These are phyloP conservation scores for Ophiocordyceps camponoti-leonardi DNA, from an alignment of 2,329 filamentous ascomycete species.

Conservation along the genomic window DNA sequence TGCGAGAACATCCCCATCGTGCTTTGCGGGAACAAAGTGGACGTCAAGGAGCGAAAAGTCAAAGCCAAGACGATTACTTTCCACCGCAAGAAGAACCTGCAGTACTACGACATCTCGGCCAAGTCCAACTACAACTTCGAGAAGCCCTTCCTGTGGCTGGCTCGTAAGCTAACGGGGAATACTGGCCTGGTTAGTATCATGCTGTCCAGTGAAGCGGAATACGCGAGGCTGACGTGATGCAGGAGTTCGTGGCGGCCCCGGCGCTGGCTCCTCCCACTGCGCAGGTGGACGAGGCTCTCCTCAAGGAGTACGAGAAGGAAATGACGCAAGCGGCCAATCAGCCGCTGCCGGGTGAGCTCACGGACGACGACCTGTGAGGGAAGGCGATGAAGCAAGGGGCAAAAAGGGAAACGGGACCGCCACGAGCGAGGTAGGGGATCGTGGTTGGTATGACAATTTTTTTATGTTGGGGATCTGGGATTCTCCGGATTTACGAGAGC, in stretches of 20 bases:
- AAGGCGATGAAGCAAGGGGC: constrained; percentile 7
- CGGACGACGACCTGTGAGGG: constrained; percentile 49
- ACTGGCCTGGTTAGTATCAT: constrained; percentile 20
- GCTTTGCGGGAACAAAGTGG: constrained; percentile 97
- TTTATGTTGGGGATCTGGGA: constrained; percentile 17
- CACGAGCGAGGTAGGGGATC: constrained; percentile 10
- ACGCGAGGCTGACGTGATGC: constrained; percentile 7
- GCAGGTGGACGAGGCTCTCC: constrained; percentile 66
- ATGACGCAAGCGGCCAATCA: constrained; percentile 64
- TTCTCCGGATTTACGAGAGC: constrained; percentile 17
- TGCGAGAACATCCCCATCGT: constrained; percentile 99
- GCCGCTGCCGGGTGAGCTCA: constrained; percentile 91
- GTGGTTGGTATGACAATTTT: constrained; percentile 16
- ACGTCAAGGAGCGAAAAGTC: constrained; percentile 99
- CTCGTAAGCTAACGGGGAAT: constrained; percentile 96
- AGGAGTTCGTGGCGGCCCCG: constrained; percentile 94
- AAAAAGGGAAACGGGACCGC: constrained; percentile 8
- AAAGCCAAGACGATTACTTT: constrained; percentile 99
- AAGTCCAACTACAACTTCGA: constrained; percentile 99
- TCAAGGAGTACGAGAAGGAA: constrained; percentile 73
- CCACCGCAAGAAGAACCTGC: constrained; percentile 99
- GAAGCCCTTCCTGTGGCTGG: constrained; percentile 99
- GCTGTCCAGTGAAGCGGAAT: background rate
- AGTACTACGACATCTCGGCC: constrained; percentile 99
- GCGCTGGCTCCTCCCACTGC: constrained; percentile 91